A percentile compares a stretch with the other conserved stretches of the same genome.
These are phyloP conservation scores for Globisporangium paddicum DNA, from an alignment of 352 stramenopile genomes.

Conservation along the genomic window DNA sequence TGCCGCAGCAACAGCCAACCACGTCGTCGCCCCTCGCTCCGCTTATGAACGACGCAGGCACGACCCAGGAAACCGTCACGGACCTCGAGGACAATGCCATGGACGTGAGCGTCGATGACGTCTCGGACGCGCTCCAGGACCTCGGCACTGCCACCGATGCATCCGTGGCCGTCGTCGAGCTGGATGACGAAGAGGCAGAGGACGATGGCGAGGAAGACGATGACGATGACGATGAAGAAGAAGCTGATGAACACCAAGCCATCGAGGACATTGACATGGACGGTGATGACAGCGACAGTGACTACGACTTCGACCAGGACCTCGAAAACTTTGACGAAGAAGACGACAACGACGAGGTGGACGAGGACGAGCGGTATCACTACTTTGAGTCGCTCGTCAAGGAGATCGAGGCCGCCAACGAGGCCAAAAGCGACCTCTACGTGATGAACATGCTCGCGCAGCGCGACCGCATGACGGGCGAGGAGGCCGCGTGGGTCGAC, in stretches of 20 bases:
- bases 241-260: background rate
- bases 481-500: slow-evolving; percentile 27
- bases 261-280: slow-evolving; percentile 5
- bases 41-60: background rate
- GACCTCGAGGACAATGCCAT: background rate
- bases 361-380: slow-evolving; percentile 4
- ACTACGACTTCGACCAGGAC: slow-evolving; percentile 13
- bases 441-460: slow-evolving; percentile 22
- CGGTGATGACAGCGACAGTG: slow-evolving; percentile 4
- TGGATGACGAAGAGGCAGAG: background rate
- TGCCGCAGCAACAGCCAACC: background rate
- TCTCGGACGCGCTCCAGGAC: background rate
- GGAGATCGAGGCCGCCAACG: slow-evolving; percentile 6
- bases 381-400: slow-evolving; percentile 11
- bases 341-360: slow-evolving; percentile 12
- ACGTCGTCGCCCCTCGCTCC: background rate
- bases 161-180: background rate
- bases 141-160: background rate
- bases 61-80: background rate
- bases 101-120: slow-evolving; percentile 6
- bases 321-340: slow-evolving; percentile 9
- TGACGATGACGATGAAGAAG: background rate
- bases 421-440: slow-evolving; percentile 19
- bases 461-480: slow-evolving; percentile 13
- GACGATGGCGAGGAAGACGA: background rate